Evolutionary conservation across 257 asterid species (phyloP), one percentile per base, ranked within the genome.

Genomic region (Lycium ferocissimum): DNA sequence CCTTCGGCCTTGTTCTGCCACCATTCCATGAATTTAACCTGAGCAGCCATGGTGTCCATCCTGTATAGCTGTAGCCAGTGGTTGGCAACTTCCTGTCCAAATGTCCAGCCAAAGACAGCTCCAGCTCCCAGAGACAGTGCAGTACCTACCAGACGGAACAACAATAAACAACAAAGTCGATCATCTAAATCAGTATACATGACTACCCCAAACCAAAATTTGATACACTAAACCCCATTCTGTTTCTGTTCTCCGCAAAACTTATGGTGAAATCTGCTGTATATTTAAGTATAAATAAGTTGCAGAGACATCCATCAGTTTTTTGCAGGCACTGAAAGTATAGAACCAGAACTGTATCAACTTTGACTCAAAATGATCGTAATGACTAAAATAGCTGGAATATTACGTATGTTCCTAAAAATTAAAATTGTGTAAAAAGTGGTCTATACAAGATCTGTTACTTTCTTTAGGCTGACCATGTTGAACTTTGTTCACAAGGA

Each of bases 21-120:
- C 99, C 99, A 96, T 86, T 96, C 98, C 83, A 86, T 87, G 92
- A 94, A 96, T 85, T 94, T 96, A 85, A 93, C 90, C 92, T 96
- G 98, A 12, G 99, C 92, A 75, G 94, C 89, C 89, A 93, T 84
- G 1, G 99, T 90, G 69, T 94, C 95, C 86, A 89, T 57, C 93
- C 93, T 88, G 72, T 94, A 94, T 11, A 96, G 86, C 90, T 94
- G 97, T 88, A 93, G 89, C 87, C 89, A 91, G 91, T 96, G 99
- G 89, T 89, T 94, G 22, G 93, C 98, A 54, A 89, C 84, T 89
- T 96, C 99, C 37, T 93, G 92, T 83, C 98, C 98, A 70, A 94
- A 91, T 14, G 94, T 92, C 89, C 94, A 90, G 6, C 99, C 98
- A 8, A 92, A 93, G 51, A 87, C 91, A 4, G 95, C 97, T 47